Percentiles rank a stretch among this genome's conserved stretches.
These are phyloP conservation scores for Penicillium odoratum DNA, from an alignment of 495 filamentous ascomycete genomes.

Conservation along the genomic window DNA sequence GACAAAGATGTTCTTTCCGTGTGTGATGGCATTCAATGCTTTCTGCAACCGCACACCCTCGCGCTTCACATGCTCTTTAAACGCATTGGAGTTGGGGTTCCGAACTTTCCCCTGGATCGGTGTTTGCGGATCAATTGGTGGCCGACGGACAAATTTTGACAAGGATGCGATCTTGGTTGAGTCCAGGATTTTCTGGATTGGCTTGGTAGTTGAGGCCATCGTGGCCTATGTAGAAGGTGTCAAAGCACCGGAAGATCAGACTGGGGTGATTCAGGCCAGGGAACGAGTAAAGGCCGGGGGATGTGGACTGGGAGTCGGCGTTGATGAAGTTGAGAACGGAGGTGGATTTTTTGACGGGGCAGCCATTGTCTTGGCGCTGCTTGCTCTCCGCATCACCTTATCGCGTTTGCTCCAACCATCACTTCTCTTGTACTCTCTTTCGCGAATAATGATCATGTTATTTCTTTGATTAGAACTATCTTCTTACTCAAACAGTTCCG, in stretches of 20 bases:
- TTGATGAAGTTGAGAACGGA: constrained; percentile 24
- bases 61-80: constrained; percentile 36
- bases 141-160: constrained; percentile 40
- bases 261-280: background rate
- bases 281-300: constrained; percentile 3
- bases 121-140: constrained; percentile 38
- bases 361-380: constrained; percentile 26
- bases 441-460: background rate
- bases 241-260: background rate
- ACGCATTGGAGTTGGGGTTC: constrained; percentile 43
- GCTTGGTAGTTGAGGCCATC: constrained; percentile 41
- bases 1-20: constrained; percentile 76
- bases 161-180: constrained; percentile 45
- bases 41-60: constrained; percentile 46
- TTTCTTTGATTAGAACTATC: constrained; percentile 1
- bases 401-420: constrained; percentile 8
- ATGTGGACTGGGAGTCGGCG: constrained; percentile 11
- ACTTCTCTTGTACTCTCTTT: background rate
- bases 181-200: constrained; percentile 41
- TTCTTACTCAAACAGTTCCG: background rate
- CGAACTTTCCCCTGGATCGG: constrained; percentile 43
- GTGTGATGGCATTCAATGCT: constrained; percentile 47
- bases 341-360: constrained; percentile 38
- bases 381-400: constrained; percentile 33
- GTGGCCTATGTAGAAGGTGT: constrained; percentile 27